These are phyloP conservation scores for Passalora sequoiae DNA, from an alignment of 2,329 filamentous ascomycete species.

Conservation along the genomic window DNA sequence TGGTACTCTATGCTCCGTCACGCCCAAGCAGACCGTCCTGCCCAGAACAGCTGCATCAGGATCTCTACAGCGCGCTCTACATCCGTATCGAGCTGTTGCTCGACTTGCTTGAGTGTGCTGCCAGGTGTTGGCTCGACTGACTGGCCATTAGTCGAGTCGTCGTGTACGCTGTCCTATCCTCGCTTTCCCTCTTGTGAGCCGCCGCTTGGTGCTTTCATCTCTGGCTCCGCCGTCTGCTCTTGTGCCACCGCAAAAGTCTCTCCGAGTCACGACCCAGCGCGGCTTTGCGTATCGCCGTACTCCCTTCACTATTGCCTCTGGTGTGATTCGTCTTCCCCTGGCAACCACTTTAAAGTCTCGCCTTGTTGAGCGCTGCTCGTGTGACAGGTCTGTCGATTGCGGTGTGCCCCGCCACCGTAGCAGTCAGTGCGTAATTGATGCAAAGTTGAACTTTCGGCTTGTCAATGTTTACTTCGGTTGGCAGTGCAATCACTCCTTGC, in stretches of 20 bases:
- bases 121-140: not conserved
- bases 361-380: not conserved
- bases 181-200: too few species aligned
- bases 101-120: not conserved
- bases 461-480: not conserved
- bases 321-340: not conserved
- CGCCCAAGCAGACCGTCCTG: not conserved
- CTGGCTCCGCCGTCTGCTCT: too few species aligned
- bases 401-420: not conserved
- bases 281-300: too few species aligned
- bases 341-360: not conserved
- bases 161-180: too few species aligned
- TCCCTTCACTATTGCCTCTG: not conserved
- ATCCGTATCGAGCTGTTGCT: not conserved
- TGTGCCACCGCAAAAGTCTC: too few species aligned
- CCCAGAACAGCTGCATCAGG: not conserved
- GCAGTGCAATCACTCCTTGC: not conserved
- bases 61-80: not conserved
- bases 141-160: too few species aligned
- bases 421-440: not conserved
- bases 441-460: slow-evolving; percentile 1
- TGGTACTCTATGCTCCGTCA: too few species aligned
- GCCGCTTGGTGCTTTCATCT: too few species aligned
- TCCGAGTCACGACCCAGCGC: too few species aligned
- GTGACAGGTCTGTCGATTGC: not conserved